Evolutionary conservation across 2,329 filamentous ascomycete genomes (phyloP), one percentile per base, ranked within the genome.

Genomic region (Fusarium veterinarium): DNA sequence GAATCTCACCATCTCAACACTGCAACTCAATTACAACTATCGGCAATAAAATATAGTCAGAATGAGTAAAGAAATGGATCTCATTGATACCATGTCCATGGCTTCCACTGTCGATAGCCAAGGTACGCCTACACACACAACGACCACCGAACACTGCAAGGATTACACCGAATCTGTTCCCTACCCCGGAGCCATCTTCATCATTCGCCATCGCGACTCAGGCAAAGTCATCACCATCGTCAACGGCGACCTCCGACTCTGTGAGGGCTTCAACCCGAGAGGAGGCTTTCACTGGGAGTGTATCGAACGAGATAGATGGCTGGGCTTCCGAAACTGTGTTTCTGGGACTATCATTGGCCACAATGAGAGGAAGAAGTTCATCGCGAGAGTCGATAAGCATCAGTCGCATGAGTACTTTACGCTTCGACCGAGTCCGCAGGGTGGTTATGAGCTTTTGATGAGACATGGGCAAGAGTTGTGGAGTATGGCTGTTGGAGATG

Each of bases 221-320:
- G 73, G 75, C 20, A 72, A 75, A 40, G 60, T 78, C 12, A 75
- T 83, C n/a, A 80, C 81, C 1, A 72, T 82, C 3, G 38, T 76
- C 10, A 64, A 79, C 40, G 81, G 81, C 3, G 52, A 77, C 14
- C 62, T 82, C 9, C 60, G 69, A 12, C 76, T 83, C 0, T 62
- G 37, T 14, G 56, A 74, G 4, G 68, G 69, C 5, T 23, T 73
- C 31, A 65, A 53, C 17, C 31, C 69, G 5, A 60, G 63, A 17
- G 73, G 77, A 37, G 74, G 78, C 17, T 77, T 76, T 31, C 79
- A 83, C 49, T 84, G 83, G 83, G 56, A 67, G 25, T 84, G 83
- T 56, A 76, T 81, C 20, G 81, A 83, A 40, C 77, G 71, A 33
- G 74, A 80, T 9, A 80, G 81, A 5, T 84, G 81, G 80, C 67